phyloP scores from a whole-genome alignment of 2,329 filamentous ascomycete species.

The Cercospora janseana region DNA sequence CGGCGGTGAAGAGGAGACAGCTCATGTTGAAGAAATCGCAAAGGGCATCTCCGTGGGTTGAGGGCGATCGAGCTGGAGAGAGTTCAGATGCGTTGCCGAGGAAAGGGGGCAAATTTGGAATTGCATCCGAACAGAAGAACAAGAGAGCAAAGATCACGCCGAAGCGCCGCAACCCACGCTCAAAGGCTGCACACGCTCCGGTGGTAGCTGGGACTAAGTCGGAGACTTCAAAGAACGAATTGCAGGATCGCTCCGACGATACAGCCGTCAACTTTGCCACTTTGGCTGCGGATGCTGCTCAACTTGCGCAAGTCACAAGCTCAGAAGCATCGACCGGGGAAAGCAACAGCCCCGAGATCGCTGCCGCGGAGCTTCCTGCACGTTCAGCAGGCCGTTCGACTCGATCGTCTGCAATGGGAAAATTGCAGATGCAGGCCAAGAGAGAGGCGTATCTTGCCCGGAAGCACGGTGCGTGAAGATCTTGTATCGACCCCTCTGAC shows the following conservation, averaged over 20 bases:
- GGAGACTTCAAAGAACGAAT: too few species aligned
- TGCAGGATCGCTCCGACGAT: too few species aligned
- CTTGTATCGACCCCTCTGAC: too few species aligned
- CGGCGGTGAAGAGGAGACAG: too few species aligned
- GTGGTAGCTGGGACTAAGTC: too few species aligned
- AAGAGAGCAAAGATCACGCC: not conserved
- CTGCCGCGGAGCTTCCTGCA: not conserved
- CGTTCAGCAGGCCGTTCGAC: not conserved
- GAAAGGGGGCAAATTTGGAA: not conserved
- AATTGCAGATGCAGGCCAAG: not conserved
- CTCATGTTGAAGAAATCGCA: too few species aligned
- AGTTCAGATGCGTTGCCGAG: not conserved
- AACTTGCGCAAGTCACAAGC: too few species aligned
- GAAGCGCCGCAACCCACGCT: not conserved
- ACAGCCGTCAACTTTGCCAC: too few species aligned
- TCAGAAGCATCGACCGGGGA: not conserved
- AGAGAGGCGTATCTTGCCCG: constrained; percentile 2
- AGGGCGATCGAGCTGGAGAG: too few species aligned
- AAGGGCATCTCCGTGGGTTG: too few species aligned
- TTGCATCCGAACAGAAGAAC: not conserved
- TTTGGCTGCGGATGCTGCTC: too few species aligned
- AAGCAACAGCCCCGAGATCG: not conserved
- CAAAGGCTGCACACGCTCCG: too few species aligned
- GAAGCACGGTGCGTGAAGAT: not conserved
- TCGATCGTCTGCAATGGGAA: not conserved